Evolutionary conservation across 1,139 yeast genomes (phyloP).

Genomic region (Candida freyschussii): DNA sequence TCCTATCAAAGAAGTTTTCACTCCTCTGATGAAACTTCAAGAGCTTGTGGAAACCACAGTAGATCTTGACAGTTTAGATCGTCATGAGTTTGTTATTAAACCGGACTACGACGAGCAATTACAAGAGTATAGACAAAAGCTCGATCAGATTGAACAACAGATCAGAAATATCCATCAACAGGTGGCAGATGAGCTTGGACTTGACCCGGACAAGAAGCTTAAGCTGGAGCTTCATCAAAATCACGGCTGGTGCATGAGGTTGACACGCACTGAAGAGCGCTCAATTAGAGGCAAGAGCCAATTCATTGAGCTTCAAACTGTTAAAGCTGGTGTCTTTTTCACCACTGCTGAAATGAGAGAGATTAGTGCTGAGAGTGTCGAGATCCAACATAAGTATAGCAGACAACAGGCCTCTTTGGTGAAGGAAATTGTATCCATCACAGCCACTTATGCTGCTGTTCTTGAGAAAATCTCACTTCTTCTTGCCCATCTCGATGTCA

Average conservation of each 20-base stretch:
- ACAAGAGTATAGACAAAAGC: conserved; percentile 50
- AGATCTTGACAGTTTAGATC: conserved; percentile 74
- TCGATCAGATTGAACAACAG: conserved; percentile 49
- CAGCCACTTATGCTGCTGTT: conserved; percentile 76
- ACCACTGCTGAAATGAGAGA: conserved; percentile 62
- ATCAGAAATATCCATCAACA: conserved; percentile 59
- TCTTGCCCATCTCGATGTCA: conserved; percentile 76
- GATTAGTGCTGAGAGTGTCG: conserved; percentile 55
- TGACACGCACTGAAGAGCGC: conserved; percentile 84
- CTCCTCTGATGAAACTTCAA: conserved; percentile 60
- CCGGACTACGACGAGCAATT: conserved; percentile 86
- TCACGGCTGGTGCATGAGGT: conserved; percentile 92
- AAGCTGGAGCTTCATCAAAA: conserved; percentile 81
- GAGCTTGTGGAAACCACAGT: conserved; percentile 91
- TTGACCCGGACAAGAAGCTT: conserved; percentile 82
- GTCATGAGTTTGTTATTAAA: conserved; percentile 76
- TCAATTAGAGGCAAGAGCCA: conserved; percentile 60
- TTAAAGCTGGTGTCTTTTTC: conserved; percentile 91
- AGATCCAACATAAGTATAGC: conserved; percentile 63
- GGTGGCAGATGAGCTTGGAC: conserved; percentile 68
- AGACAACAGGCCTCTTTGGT: conserved; percentile 73
- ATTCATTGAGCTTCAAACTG: conserved; percentile 80
- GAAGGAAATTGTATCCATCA: conserved; percentile 72
- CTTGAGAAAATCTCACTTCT: conserved; percentile 60
- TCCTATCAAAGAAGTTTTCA: conserved; percentile 47